Conservation (phyloP, 163 green algal species). For the Chlorella variabilis region DNA sequence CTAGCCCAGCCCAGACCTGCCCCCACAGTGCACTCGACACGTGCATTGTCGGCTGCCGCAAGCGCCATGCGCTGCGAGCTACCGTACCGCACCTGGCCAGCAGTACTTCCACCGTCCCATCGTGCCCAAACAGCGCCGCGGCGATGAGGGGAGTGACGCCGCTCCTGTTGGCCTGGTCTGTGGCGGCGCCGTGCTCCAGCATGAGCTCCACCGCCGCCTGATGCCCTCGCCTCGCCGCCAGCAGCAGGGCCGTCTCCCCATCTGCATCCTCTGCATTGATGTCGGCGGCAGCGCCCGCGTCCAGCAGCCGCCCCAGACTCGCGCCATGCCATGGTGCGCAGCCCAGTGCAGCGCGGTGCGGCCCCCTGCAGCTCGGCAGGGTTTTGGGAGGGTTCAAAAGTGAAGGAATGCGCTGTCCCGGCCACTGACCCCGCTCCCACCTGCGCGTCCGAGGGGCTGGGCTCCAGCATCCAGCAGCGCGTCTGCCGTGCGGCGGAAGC, state of each 20-base stretch:
- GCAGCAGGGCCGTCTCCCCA: slow-evolving; percentile 37
- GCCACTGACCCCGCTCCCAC: neutral
- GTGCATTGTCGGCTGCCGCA: too few relatives aligned
- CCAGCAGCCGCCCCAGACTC: slow-evolving; percentile 3
- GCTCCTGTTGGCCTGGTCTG: slow-evolving; percentile 8
- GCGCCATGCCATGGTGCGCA: slow-evolving; percentile 20
- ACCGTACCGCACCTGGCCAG: slow-evolving; percentile 33
- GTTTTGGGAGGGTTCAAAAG: too few relatives aligned
- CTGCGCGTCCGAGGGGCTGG: neutral
- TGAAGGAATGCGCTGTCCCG: neutral
- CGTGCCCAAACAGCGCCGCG: slow-evolving; percentile 42
- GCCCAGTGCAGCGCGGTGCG: slow-evolving; percentile 26
- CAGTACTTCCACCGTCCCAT: slow-evolving; percentile 4
- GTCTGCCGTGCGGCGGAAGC: neutral
- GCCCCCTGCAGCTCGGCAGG: neutral
- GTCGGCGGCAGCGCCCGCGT: neutral
- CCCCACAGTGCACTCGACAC: too few relatives aligned
- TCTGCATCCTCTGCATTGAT: slow-evolving; percentile 7
- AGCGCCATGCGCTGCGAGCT: too few relatives aligned
- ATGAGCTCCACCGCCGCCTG: slow-evolving; percentile 29
- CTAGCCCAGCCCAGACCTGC: too few relatives aligned
- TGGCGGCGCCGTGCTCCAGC: neutral
- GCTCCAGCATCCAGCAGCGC: neutral
- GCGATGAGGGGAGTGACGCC: slow-evolving; percentile 44
- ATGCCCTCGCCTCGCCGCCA: slow-evolving; percentile 33